Evolutionary conservation across 257 asterid genomes (phyloP), one percentile per base, ranked within the genome.

Genomic region (Fraxinus cuspidata): DNA sequence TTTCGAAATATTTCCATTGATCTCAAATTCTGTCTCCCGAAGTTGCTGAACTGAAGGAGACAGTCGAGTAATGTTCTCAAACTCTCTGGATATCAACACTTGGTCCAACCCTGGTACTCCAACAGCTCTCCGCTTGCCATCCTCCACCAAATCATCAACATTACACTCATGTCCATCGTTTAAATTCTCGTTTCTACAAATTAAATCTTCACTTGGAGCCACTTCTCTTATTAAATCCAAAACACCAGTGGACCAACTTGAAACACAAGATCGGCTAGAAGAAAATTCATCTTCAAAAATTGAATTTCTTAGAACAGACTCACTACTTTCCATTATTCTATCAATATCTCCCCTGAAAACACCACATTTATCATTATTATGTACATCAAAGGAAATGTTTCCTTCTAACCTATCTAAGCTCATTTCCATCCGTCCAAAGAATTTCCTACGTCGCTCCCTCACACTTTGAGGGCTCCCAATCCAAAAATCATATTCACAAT

Each of bases 401-500:
- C 79, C 79, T 25, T 63, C 69, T 7, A 40, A 21, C 34, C 74
- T 81, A 69, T 86, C 85, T 21, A 82, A 35, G 74, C 71, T 77
- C 70, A 82, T 80, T 28, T 89, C 93, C 86, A 91, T 84, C 91
- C 88, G 81, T 32, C 84, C 80, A 35, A 84, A 76, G 82, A 94
- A 94, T 67, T 89, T 82, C 78, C 81, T 83, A 8, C 98, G 81
- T 1, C 98, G 88, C 84, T 94, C 97, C 29, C 74, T 64, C 75
- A 94, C 92, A 82, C 97, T 94, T 74, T 72, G 85, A 21, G 97
- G 96, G 74, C 88, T 79, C 49, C 87, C 85, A 60, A 83, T 53
- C 98, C 98, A 94, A 74, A 88, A 71, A 81, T 86, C 91, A 73
- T 90, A 92, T 10, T 83, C 87, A 78, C 81, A 40, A 80, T 81